Conservation (phyloP, 2,329 filamentous ascomycete genomes). For the Lachnellula arida region DNA sequence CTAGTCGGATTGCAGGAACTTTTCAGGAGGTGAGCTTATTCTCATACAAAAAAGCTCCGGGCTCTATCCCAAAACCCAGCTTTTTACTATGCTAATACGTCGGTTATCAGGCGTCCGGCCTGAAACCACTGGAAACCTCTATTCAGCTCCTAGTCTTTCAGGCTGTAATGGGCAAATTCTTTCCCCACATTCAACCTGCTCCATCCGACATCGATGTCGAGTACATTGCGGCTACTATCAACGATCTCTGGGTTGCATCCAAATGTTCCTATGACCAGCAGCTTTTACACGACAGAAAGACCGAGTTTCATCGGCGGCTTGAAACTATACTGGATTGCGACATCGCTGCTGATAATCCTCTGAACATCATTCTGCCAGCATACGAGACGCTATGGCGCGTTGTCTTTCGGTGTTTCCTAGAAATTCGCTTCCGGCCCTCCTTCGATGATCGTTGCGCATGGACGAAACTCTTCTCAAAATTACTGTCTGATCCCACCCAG, state of each 20-base stretch:
- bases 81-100: too few species aligned
- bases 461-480: background rate
- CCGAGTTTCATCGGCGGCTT: background rate
- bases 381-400: slow-evolving; percentile 14
- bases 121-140: background rate
- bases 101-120: too few species aligned
- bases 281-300: background rate
- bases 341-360: slow-evolving; percentile 7
- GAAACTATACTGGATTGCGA: background rate
- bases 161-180: slow-evolving; percentile 12
- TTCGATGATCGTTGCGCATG: background rate
- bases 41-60: too few species aligned
- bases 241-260: slow-evolving; percentile 11
- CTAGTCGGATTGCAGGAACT: background rate
- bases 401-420: slow-evolving; percentile 11
- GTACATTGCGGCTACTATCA: slow-evolving; percentile 11
- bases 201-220: slow-evolving; percentile 6
- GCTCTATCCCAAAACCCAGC: too few species aligned
- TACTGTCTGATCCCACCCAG: background rate
- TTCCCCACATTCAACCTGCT: background rate
- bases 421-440: slow-evolving; percentile 9
- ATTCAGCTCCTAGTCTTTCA: slow-evolving; percentile 13
- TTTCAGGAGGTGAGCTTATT: too few species aligned
- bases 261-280: background rate
- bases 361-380: slow-evolving; percentile 14